Evolutionary conservation across 2,329 filamentous ascomycete genomes (phyloP).

Genomic region (Polytolypa hystricis): DNA sequence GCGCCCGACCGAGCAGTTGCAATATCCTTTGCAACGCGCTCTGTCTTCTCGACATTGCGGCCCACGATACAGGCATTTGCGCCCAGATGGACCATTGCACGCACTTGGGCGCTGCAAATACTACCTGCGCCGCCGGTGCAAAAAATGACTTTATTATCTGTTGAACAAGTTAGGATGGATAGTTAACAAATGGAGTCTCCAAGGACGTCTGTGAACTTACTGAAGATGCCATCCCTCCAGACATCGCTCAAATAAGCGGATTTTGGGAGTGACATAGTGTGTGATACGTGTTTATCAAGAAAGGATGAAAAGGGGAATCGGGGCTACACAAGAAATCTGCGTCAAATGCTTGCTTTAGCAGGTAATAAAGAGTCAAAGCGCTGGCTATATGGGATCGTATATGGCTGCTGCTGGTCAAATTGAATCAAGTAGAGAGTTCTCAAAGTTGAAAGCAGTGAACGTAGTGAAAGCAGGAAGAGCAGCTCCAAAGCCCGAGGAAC

Average conservation of each 20-base stretch:
- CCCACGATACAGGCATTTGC: conserved; percentile 92
- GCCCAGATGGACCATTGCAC: conserved; percentile 80
- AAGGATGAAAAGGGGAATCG: too few species aligned
- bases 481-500: too few species aligned
- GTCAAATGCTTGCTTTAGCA: too few species aligned
- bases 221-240: conserved; percentile 81
- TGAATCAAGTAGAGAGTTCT: too few species aligned
- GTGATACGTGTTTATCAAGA: too few species aligned
- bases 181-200: conserved; percentile 8
- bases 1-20: conserved; percentile 65
- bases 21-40: conserved; percentile 68
- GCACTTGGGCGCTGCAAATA: conserved; percentile 89
- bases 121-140: conserved; percentile 89
- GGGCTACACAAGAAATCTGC: too few species aligned
- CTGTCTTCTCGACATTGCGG: conserved; percentile 79
- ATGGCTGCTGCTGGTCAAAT: too few species aligned
- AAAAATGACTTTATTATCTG: conserved; percentile 81
- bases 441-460: too few species aligned
- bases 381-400: too few species aligned
- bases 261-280: conserved; percentile 56
- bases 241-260: conserved; percentile 69
- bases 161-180: conserved; percentile 1
- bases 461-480: too few species aligned
- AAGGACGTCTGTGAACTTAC: conserved; percentile 36
- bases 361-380: too few species aligned